phyloP scores from a whole-genome alignment of 164 flowering plant genomes.

The Vitis cinerea region DNA sequence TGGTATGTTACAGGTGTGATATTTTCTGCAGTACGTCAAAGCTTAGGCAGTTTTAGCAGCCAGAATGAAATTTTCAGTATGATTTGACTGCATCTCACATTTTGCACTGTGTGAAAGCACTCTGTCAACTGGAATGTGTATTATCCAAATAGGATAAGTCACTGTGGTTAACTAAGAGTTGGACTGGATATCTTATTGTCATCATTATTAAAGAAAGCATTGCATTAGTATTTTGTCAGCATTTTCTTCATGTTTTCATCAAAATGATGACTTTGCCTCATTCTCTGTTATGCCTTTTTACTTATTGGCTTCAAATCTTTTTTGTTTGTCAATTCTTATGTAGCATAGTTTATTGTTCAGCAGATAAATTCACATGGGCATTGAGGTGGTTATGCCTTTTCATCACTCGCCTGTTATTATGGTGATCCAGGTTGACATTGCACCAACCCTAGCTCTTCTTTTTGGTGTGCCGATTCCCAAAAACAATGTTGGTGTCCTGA shows the following conservation, averaged over 20 bases:
- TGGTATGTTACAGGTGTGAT: too few relatives aligned
- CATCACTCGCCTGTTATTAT: slow-evolving; percentile 8
- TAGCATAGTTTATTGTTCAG: neutral
- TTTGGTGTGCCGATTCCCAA: slow-evolving; percentile 94
- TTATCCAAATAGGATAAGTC: too few relatives aligned
- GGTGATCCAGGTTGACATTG: slow-evolving; percentile 74
- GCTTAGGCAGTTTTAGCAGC: too few relatives aligned
- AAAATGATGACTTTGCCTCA: neutral
- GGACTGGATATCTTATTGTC: neutral
- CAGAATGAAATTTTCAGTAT: too few relatives aligned
- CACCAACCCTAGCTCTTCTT: slow-evolving; percentile 86
- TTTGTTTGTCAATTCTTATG: neutral
- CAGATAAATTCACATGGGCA: neutral
- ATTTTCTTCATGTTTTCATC: neutral
- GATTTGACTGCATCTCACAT: too few relatives aligned
- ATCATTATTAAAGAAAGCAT: neutral
- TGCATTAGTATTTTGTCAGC: neutral
- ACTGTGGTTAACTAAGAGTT: too few relatives aligned
- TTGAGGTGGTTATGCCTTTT: slow-evolving; percentile 1
- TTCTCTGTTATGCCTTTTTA: neutral
- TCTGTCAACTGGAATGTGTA: too few relatives aligned
- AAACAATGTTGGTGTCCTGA: slow-evolving; percentile 75
- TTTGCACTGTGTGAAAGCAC: too few relatives aligned
- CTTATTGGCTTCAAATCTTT: neutral
- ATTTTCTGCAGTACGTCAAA: too few relatives aligned